Percentiles rank a stretch among this genome's conserved stretches.
Conservation (phyloP, 768 basidiomycete genomes). For the Termitomyces sp. region DNA sequence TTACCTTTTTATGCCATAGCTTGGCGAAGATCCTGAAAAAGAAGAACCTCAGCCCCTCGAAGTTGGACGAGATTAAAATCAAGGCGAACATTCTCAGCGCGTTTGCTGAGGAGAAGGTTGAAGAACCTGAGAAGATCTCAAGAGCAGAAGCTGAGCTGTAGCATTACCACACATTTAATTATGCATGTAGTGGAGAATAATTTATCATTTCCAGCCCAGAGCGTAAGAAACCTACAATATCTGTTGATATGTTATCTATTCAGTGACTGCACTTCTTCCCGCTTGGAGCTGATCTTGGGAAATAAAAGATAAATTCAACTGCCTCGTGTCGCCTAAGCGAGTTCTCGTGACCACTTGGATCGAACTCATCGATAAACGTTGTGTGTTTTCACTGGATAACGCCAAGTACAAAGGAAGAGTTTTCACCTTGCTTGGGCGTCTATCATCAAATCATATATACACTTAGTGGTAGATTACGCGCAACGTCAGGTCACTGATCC, state of each 20-base stretch:
- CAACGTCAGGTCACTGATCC: background rate
- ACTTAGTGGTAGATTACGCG: background rate
- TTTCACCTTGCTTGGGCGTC: slow-evolving; percentile 1
- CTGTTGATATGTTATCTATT: background rate
- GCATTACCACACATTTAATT: slow-evolving; percentile 3
- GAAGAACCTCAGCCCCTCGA: slow-evolving; percentile 65
- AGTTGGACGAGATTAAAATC: slow-evolving; percentile 90
- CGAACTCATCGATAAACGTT: slow-evolving; percentile 4
- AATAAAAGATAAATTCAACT: background rate
- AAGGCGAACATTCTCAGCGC: slow-evolving; percentile 82
- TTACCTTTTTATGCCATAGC: slow-evolving; percentile 31
- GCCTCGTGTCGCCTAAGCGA: slow-evolving; percentile 24
- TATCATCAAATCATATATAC: slow-evolving; percentile 6
- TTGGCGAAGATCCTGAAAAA: slow-evolving; percentile 72
- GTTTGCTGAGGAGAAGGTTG: slow-evolving; percentile 41
- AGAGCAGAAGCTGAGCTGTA: slow-evolving; percentile 41
- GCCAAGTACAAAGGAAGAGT: background rate
- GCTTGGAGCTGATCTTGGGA: background rate
- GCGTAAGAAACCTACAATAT: background rate
- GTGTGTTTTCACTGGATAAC: background rate
- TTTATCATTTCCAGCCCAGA: background rate
- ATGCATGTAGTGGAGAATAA: background rate
- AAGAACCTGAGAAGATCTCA: slow-evolving; percentile 27
- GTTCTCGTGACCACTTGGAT: slow-evolving; percentile 23
- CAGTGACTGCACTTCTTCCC: background rate